A percentile compares a stretch with the other conserved stretches of the same genome.
Evolutionary conservation across 192 early-diverging fungal genomes (phyloP).

Genomic region (Coemansia biformis): DNA sequence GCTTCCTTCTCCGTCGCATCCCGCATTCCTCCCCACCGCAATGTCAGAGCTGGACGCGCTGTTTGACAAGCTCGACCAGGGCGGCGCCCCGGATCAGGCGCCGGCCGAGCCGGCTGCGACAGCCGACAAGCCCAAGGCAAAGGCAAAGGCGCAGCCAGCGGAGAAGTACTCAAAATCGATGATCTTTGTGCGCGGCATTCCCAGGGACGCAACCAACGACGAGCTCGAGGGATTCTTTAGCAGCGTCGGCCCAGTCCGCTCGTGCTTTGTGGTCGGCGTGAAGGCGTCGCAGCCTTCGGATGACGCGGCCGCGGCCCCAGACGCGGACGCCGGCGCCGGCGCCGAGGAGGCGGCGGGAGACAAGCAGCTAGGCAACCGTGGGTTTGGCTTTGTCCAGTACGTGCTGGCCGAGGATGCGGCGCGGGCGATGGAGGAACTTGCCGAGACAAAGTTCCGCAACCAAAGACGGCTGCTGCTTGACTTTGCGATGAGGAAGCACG

Average conservation of each 20-base stretch:
- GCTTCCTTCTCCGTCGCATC: too few species aligned
- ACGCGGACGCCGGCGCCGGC: constrained; percentile 3
- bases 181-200: constrained; percentile 85
- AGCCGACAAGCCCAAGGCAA: neutral
- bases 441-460: constrained; percentile 68
- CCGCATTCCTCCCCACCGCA: too few species aligned
- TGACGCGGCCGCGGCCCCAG: constrained; percentile 40
- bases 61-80: constrained; percentile 73
- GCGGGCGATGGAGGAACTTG: constrained; percentile 70
- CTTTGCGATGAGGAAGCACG: constrained; percentile 59
- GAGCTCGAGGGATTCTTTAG: constrained; percentile 87
- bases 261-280: constrained; percentile 82
- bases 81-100: constrained; percentile 20
- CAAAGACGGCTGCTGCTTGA: constrained; percentile 69
- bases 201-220: constrained; percentile 70
- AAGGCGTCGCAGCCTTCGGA: constrained; percentile 35
- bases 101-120: constrained; percentile 2
- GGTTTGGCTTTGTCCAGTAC: constrained; percentile 91
- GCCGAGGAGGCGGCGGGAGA: constrained; percentile 1
- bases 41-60: constrained; percentile 70
- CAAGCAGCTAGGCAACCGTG: constrained; percentile 57
- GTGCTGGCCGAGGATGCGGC: constrained; percentile 54
- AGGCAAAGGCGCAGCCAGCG: constrained; percentile 17
- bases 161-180: constrained; percentile 57
- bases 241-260: constrained; percentile 80